These are phyloP conservation scores for Alternaria incomplexa DNA, from an alignment of 2,329 filamentous ascomycete species.

Conservation along the genomic window DNA sequence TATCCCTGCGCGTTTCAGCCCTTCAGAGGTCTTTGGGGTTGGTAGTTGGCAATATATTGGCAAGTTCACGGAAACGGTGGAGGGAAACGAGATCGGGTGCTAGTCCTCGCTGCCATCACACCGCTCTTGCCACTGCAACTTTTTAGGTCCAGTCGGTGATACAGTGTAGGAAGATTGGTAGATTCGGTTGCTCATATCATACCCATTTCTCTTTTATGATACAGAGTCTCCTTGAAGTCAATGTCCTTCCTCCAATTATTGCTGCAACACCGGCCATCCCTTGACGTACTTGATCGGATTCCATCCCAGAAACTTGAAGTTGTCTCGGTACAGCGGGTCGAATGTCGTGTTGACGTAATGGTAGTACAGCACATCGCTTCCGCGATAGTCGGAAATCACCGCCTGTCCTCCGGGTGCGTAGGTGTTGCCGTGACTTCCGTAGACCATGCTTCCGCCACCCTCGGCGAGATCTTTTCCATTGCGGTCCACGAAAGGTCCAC, in stretches of 20 bases:
- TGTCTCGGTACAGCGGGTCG: neutral
- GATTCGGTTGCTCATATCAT: neutral
- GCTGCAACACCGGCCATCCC: neutral
- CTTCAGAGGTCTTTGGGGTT: too few species aligned
- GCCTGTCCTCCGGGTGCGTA: constrained; percentile 31
- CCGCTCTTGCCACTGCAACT: neutral
- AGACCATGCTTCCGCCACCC: constrained; percentile 63
- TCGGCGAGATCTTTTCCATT: constrained; percentile 49
- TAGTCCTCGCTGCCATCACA: neutral
- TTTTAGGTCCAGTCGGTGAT: neutral
- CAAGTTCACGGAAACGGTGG: accelerated
- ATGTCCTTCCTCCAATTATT: neutral
- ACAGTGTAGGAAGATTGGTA: neutral
- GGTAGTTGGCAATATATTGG: accelerated
- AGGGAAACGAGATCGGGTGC: neutral
- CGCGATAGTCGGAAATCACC: constrained; percentile 13
- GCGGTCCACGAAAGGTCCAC: constrained; percentile 55
- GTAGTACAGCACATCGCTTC: constrained; percentile 22
- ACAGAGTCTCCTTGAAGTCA: neutral
- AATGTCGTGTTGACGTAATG: constrained; percentile 15
- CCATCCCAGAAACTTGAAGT: neutral
- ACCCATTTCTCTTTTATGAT: neutral
- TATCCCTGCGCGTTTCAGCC: too few species aligned
- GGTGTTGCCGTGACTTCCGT: constrained; percentile 58
- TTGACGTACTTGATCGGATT: neutral